These are phyloP conservation scores for Astragalus membranaceus DNA, from an alignment of 306 rosid species.

Conservation along the genomic window DNA sequence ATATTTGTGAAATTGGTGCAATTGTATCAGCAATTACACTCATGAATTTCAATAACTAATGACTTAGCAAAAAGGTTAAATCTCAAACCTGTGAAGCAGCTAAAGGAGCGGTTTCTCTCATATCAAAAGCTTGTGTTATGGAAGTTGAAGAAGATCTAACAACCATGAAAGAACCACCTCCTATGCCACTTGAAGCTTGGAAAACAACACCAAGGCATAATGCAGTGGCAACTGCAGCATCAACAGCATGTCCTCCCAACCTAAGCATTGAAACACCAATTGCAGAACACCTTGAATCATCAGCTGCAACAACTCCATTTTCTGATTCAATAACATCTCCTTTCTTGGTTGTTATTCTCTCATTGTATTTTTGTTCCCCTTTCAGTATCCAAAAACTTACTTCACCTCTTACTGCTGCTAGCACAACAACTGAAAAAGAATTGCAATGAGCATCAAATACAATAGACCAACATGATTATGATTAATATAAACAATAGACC, in stretches of 20 bases:
- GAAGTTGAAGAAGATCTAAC: conserved; percentile 55
- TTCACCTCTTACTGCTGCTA: conserved; percentile 27
- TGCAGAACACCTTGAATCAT: conserved; percentile 73
- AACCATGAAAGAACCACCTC: conserved; percentile 84
- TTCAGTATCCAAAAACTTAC: conserved; percentile 20
- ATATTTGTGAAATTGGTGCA: background rate
- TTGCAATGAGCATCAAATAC: background rate
- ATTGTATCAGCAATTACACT: background rate
- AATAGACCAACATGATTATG: background rate
- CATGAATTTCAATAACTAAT: background rate
- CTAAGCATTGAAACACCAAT: conserved; percentile 68
- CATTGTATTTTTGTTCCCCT: conserved; percentile 11
- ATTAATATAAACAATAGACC: too few species aligned
- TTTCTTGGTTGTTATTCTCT: background rate
- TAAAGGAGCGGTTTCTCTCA: conserved; percentile 91
- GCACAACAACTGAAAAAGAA: conserved; percentile 38
- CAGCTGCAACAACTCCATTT: conserved; percentile 84
- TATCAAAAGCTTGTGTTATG: conserved; percentile 58
- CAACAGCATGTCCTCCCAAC: conserved; percentile 89
- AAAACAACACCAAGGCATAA: conserved; percentile 77
- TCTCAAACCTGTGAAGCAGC: conserved; percentile 80
- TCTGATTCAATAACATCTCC: conserved; percentile 54
- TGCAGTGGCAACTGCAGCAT: conserved; percentile 89
- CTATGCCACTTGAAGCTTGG: conserved; percentile 79
- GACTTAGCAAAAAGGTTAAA: conserved; percentile 23